phyloP scores from a whole-genome alignment of 192 early-diverging fungal genomes.

The Coemansia sp. region DNA sequence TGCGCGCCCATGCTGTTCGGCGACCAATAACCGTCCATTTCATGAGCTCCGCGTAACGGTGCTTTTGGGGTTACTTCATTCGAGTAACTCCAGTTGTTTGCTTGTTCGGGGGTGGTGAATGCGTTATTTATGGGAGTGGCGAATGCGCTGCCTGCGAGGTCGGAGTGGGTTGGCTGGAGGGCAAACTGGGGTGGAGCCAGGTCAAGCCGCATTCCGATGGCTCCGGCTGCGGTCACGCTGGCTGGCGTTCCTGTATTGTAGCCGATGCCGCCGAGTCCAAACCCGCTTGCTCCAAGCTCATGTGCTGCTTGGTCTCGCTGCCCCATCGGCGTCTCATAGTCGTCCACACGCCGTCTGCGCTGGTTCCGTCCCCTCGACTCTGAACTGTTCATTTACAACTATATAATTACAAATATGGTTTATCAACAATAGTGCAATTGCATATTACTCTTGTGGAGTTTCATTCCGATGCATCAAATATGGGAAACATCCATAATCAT shows the following conservation, averaged over 20 bases:
- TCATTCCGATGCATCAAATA: too few species aligned
- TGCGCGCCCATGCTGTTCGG: neutral
- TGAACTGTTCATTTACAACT: too few species aligned
- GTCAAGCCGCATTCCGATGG: constrained; percentile 20
- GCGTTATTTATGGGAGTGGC: constrained; percentile 8
- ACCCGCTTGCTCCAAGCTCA: neutral
- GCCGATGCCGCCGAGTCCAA: neutral
- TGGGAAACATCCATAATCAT: too few species aligned
- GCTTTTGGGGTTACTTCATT: neutral
- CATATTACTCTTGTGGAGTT: too few species aligned
- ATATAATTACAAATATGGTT: too few species aligned
- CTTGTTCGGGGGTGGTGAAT: neutral
- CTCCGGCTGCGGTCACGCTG: constrained; percentile 14
- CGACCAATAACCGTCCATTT: neutral
- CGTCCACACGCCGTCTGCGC: neutral
- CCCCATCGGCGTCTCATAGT: constrained; percentile 1
- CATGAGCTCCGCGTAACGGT: neutral
- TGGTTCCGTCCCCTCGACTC: too few species aligned
- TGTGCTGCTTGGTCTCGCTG: neutral
- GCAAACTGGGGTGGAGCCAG: constrained; percentile 9
- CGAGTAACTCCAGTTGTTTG: neutral
- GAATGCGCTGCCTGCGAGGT: constrained; percentile 5
- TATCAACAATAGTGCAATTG: too few species aligned
- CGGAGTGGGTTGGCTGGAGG: neutral
- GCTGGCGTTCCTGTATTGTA: constrained; percentile 10